Conservation (phyloP, 2,329 filamentous ascomycete genomes). For the Pochonia chlamydosporia region DNA sequence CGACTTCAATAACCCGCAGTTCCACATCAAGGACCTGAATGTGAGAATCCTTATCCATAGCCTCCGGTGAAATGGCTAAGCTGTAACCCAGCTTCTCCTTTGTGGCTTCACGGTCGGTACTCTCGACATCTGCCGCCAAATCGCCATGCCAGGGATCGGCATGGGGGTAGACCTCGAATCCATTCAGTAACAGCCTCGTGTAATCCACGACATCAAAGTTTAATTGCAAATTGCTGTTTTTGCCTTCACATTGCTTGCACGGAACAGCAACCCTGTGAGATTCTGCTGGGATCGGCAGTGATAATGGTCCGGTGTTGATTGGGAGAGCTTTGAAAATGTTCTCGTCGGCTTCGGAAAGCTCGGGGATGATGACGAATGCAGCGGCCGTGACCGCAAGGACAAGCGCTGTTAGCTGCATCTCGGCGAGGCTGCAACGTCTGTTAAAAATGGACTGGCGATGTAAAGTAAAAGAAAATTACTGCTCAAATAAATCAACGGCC, state of each 20-base stretch:
- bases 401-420: slow-evolving; percentile 28
- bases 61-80: slow-evolving; percentile 34
- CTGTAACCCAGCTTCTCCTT: slow-evolving; percentile 43
- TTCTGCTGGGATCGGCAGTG: slow-evolving; percentile 27
- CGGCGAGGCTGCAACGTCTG: slow-evolving; percentile 3
- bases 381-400: slow-evolving; percentile 27
- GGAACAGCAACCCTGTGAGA: slow-evolving; percentile 40
- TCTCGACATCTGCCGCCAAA: slow-evolving; percentile 40
- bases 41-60: slow-evolving; percentile 44
- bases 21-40: slow-evolving; percentile 48
- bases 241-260: slow-evolving; percentile 49
- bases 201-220: slow-evolving; percentile 46
- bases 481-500: not conserved
- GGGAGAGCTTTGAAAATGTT: slow-evolving; percentile 36
- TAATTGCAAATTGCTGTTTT: slow-evolving; percentile 41
- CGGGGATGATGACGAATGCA: slow-evolving; percentile 50
- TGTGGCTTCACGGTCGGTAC: slow-evolving; percentile 29
- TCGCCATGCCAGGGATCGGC: slow-evolving; percentile 38
- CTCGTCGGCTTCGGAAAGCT: slow-evolving; percentile 36
- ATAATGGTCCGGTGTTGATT: slow-evolving; percentile 27
- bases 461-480: not conserved
- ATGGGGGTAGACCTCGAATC: slow-evolving; percentile 53
- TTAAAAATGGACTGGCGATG: not conserved
- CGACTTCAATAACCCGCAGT: slow-evolving; percentile 56
- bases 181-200: slow-evolving; percentile 52